Conservation (phyloP, 169 alveolate species). For the Miamiensis avidus region DNA sequence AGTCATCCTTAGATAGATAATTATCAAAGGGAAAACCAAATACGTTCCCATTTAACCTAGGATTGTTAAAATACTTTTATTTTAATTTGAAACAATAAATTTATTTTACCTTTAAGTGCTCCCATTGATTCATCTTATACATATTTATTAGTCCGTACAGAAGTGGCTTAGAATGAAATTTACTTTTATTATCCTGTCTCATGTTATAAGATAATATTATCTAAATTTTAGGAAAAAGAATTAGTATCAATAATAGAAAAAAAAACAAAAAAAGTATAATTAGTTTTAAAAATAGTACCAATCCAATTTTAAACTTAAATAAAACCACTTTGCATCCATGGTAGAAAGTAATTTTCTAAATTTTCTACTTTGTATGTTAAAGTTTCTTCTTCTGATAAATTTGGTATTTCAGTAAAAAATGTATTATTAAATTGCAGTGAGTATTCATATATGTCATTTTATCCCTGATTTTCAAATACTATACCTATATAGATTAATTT, state of each 20-base stretch:
- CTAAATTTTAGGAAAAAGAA: too few relatives aligned
- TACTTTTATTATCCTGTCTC: too few relatives aligned
- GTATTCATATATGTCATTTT: not conserved
- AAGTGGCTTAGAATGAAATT: not conserved
- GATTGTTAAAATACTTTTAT: too few relatives aligned
- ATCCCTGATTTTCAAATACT: not conserved
- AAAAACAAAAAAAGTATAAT: too few relatives aligned
- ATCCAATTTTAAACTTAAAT: not conserved
- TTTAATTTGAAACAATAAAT: too few relatives aligned
- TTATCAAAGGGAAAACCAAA: slow-evolving; percentile 32
- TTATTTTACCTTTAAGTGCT: not conserved
- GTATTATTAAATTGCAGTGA: not conserved
- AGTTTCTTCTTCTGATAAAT: not conserved
- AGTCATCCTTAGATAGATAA: slow-evolving; percentile 35
- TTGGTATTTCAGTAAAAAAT: not conserved
- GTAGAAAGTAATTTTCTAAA: not conserved
- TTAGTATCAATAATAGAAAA: too few relatives aligned
- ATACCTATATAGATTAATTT: not conserved
- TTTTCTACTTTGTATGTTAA: not conserved
- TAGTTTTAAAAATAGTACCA: not conserved
- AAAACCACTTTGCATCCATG: not conserved
- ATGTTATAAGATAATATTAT: too few relatives aligned
- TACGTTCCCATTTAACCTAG: slow-evolving; percentile 2
- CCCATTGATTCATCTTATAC: not conserved
- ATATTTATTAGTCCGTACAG: not conserved